Base-by-base conservation (phyloP, 73 alveolate species). In the Paramecium sonneborni region DNA sequence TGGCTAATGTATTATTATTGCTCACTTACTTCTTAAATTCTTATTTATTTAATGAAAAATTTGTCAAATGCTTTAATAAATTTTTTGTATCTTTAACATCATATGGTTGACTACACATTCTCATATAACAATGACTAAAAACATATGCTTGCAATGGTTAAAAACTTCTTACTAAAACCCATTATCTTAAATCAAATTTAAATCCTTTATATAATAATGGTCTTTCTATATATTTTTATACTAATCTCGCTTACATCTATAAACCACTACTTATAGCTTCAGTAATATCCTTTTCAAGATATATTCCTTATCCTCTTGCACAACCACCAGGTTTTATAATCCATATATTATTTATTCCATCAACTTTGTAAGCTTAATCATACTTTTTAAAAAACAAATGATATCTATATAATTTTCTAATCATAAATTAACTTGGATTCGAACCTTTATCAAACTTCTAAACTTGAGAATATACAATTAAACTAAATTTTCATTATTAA, bases 241-340 rank as follows among this genome's bases (percentile, higher is more conserved):
- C 95, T 12, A 95, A 69, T 93, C 95, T 94, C 3, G 96, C 96
- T 67, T 94, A 70, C 92, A 94, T 92, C 44, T 94, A 86, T 85
- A 85, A 70, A 3, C 97, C 97, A 76, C 93, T 74, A 14, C 67
- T 86, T 2, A 94, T 37, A 15, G 93, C 92, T 23, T 94, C 97
- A 14, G 85, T 69, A 12, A 86, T 34, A 70, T 62, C 92, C 46
- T 95, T 69, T 23, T 92, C 96, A 43, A 70, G 93, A 72, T 85
- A 89, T 24, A 95, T 94, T 15, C 98, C 98, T 38, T 92, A 57
- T 5, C 98, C 98, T 89, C 97, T 74, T 11, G 98, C 95, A 76
- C 95, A 94, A 12, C 91, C 95, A 14, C 94, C 85, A 5, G 98
- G 98, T 82, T 95, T 95, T n/a, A 95, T 95, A 6, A 95, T 94